Evolutionary conservation across 768 basidiomycete species (phyloP).

Genomic region (Russula earlei): DNA sequence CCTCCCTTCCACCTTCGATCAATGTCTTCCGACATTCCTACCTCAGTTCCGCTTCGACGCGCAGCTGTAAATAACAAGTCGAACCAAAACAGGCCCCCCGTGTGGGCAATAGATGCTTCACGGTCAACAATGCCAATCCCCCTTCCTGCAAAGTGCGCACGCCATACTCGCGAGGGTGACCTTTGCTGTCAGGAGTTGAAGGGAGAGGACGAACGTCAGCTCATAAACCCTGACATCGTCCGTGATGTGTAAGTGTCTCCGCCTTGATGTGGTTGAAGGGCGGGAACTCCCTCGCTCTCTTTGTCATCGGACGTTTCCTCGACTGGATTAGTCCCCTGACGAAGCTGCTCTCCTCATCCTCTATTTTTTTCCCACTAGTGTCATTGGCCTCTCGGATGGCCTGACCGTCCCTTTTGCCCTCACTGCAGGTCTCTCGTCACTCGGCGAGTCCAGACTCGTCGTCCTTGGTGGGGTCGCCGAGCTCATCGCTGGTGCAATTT

Average conservation of each 20-base stretch:
- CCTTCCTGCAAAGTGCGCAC: conserved; percentile 48
- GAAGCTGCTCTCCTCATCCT: background rate
- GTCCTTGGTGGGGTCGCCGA: conserved; percentile 92
- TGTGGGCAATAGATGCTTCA: conserved; percentile 54
- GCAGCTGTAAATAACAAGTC: background rate
- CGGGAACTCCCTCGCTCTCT: background rate
- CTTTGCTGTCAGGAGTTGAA: conserved; percentile 88
- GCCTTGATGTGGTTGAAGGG: too few relatives aligned
- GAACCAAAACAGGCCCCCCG: conserved; percentile 34
- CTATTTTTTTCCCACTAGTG: conserved; percentile 40
- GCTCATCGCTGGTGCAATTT: conserved; percentile 91
- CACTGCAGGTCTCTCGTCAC: conserved; percentile 79
- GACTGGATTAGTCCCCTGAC: background rate
- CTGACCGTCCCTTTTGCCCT: conserved; percentile 89
- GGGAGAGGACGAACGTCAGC: conserved; percentile 64
- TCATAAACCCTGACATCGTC: conserved; percentile 81
- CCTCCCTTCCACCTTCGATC: background rate
- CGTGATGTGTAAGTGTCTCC: conserved; percentile 63
- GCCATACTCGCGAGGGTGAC: conserved; percentile 38
- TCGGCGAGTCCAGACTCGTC: conserved; percentile 86
- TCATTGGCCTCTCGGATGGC: conserved; percentile 87
- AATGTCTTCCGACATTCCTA: too few relatives aligned
- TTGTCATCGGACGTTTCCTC: background rate
- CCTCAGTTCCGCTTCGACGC: conserved; percentile 7
- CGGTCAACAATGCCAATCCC: conserved; percentile 34